phyloP scores from a whole-genome alignment of 176 grass and related monocot species.

The Elaeis guineensis region DNA sequence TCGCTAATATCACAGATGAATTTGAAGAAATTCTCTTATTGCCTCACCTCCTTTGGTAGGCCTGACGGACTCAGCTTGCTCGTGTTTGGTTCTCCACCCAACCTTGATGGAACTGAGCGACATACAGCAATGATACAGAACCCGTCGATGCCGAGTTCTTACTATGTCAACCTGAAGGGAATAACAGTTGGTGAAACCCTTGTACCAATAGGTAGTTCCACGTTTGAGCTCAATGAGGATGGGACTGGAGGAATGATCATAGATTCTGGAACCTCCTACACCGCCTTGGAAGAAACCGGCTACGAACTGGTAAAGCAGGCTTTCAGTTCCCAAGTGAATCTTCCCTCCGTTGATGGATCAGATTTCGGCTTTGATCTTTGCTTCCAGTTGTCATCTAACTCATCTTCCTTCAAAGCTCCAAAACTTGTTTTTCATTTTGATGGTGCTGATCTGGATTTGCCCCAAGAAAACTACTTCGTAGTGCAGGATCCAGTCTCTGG shows the following conservation, averaged over 20 bases:
- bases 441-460: constrained; percentile 46
- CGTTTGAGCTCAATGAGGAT: constrained; percentile 27
- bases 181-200: constrained; percentile 42
- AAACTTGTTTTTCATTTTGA: constrained; percentile 57
- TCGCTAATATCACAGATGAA: constrained; percentile 66
- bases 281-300: constrained; percentile 25
- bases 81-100: constrained; percentile 40
- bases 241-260: constrained; percentile 42
- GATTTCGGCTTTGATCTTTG: constrained; percentile 24
- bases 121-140: constrained; percentile 30
- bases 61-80: constrained; percentile 35
- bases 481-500: constrained; percentile 17
- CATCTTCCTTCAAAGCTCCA: constrained; percentile 29
- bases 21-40: constrained; percentile 58
- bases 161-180: constrained; percentile 49
- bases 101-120: constrained; percentile 1
- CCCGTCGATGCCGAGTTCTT: constrained; percentile 30
- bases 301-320: constrained; percentile 24
- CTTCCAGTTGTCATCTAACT: constrained; percentile 27
- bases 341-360: constrained; percentile 13
- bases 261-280: constrained; percentile 61
- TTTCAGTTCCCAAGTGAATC: constrained; percentile 28
- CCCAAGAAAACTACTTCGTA: constrained; percentile 43
- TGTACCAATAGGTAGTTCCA: constrained; percentile 37
- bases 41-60: constrained; percentile 35